These are phyloP conservation scores for Canna indica DNA, from an alignment of 176 grass and related monocot species.

Conservation along the genomic window DNA sequence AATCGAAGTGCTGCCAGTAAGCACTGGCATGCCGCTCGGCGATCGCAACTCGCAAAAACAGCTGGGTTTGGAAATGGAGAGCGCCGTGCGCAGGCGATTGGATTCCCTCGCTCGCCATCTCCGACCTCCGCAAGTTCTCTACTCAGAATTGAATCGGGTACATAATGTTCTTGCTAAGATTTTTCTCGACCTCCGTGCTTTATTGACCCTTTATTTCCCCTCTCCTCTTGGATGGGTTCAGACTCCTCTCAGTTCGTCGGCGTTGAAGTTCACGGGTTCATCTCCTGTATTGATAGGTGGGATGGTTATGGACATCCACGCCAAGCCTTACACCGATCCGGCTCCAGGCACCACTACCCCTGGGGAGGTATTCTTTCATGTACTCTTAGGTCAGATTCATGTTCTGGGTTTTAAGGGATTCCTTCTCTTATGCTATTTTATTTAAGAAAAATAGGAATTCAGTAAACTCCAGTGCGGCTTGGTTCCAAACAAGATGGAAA, in stretches of 20 bases:
- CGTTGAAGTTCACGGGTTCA: not conserved
- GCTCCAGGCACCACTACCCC: constrained; percentile 47
- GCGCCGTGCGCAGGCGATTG: constrained; percentile 27
- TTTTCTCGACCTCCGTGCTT: not conserved
- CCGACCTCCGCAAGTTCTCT: not conserved
- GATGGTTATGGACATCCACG: constrained; percentile 66
- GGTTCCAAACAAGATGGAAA: too few relatives aligned
- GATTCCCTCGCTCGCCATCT: constrained; percentile 43
- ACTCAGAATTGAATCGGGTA: constrained; percentile 23
- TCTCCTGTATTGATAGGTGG: constrained; percentile 54
- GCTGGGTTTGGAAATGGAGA: not conserved
- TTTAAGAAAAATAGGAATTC: too few relatives aligned
- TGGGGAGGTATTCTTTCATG: constrained; percentile 31
- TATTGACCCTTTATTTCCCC: not conserved
- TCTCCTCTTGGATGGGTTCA: not conserved
- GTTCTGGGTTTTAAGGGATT: not conserved
- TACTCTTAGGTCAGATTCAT: not conserved
- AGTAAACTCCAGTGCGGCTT: too few relatives aligned
- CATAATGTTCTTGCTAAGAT: not conserved
- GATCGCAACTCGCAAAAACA: too few relatives aligned
- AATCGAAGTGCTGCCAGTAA: too few relatives aligned
- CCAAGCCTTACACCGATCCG: constrained; percentile 39
- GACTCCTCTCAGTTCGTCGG: constrained; percentile 21
- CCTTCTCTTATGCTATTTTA: not conserved
- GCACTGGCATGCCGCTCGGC: too few relatives aligned